Evolutionary conservation across 345 rosid species (phyloP), one percentile per base, ranked within the genome.

Genomic region (Brassica juncea): DNA sequence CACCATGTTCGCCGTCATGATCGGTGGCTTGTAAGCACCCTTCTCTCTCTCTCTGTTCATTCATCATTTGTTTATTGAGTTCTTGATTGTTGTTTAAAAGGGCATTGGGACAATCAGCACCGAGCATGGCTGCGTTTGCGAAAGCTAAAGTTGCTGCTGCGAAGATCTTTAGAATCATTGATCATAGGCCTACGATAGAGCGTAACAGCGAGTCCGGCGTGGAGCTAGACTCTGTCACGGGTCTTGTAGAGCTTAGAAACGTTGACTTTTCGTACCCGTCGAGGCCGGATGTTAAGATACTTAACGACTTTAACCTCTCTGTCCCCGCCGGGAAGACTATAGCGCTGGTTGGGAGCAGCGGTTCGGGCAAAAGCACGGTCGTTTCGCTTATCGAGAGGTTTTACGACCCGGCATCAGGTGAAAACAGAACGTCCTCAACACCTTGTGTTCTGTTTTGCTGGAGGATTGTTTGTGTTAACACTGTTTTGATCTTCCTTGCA

Each of bases 1-100:
- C 59, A 54, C 59, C 21, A 54, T 54, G 59, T 54, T 54, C 59
- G 59, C 59, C 59, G 59, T 54, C 59, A 54, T 54, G 59, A 54
- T 54, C 59, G 59, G 59, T 54, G 59, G 59, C 59, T 54, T 54
- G 59, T 54, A 54, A 54, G 59, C 59, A 54, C 23, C 5, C 2
- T 35, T 3, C 2, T 54, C 47, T n/a, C 47, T n/a, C 19, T 52
- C 59, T 54, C 59, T 54, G 23, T 54, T 54, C 12, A 1, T 39
- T 39, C 59, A 54, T 54, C 15, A 6, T 49, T 49, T 39, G 47
- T 39, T 49, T 47, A 16, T 54, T 54, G 59, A 54, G 9, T 15
- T 54, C 8, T 54, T 54, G 58, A 12, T 52, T 52, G 1, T 42
- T 42, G 54, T n/a, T 44, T 15, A 2, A 54, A 54, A 54, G 59